Evolutionary conservation across 1,284 basidiomycete species (phyloP).

Genomic region (Apiotrichum gracile): DNA sequence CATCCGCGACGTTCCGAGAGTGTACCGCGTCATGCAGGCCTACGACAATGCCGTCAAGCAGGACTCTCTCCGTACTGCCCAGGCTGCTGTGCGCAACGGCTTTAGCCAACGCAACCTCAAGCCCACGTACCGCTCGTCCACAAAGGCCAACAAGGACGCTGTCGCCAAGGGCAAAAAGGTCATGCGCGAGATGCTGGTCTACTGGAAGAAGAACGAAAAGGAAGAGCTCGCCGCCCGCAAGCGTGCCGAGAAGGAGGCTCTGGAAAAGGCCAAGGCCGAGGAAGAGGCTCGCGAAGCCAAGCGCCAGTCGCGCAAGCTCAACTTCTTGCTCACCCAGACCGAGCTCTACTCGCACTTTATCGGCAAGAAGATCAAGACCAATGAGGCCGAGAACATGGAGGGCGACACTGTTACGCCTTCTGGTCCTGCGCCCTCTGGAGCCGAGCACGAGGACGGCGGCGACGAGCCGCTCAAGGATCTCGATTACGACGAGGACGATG

Average conservation of each 20-base stretch:
- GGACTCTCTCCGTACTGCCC: constrained; percentile 26
- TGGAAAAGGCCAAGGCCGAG: constrained; percentile 83
- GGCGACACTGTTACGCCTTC: constrained; percentile 32
- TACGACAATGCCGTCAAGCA: constrained; percentile 59
- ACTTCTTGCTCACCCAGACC: constrained; percentile 98
- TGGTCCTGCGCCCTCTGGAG: constrained; percentile 22
- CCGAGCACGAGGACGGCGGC: constrained; percentile 50
- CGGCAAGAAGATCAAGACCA: constrained; percentile 94
- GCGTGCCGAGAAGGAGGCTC: constrained; percentile 88
- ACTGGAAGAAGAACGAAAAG: constrained; percentile 98
- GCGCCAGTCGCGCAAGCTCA: constrained; percentile 91
- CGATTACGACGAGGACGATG: constrained; percentile 93
- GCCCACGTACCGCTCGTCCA: constrained; percentile 68
- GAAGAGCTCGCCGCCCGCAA: constrained; percentile 83
- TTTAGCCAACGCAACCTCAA: constrained; percentile 74
- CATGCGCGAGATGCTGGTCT: constrained; percentile 69
- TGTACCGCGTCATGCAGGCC: constrained; percentile 67
- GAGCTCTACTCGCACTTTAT: constrained; percentile 99
- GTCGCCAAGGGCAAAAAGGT: constrained; percentile 60
- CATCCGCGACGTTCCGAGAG: constrained; percentile 76
- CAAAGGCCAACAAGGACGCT: constrained; percentile 79
- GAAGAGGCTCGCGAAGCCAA: constrained; percentile 96
- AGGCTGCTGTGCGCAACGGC: constrained; percentile 56
- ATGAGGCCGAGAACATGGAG: constrained; percentile 78
- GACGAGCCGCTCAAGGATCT: constrained; percentile 63